These are phyloP conservation scores for Trichoderma gamsii DNA, from an alignment of 495 filamentous ascomycete genomes.

Conservation along the genomic window DNA sequence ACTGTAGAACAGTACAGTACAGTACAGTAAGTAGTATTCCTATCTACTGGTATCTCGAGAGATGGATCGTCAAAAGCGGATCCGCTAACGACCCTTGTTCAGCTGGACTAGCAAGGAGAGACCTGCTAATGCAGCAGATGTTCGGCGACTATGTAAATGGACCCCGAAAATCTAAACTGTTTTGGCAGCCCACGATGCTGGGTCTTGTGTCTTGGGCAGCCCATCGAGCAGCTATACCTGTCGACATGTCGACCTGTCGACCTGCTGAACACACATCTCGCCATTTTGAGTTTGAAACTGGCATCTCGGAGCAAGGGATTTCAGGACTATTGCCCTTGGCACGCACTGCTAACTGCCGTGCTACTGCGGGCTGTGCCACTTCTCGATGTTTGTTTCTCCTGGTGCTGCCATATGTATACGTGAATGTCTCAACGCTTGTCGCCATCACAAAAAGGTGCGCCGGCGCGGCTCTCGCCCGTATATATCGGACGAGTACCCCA, in stretches of 20 bases:
- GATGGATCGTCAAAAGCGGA: constrained; percentile 6
- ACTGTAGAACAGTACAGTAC: not conserved
- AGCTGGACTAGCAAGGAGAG: not conserved
- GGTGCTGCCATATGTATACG: too few species aligned
- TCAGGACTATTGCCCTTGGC: too few species aligned
- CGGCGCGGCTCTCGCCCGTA: too few species aligned
- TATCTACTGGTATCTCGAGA: not conserved
- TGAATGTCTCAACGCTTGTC: too few species aligned
- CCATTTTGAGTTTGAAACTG: not conserved
- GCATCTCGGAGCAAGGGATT: not conserved
- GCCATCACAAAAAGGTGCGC: too few species aligned
- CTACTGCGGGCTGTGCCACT: too few species aligned
- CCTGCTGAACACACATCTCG: not conserved
- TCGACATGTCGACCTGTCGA: not conserved
- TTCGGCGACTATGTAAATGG: not conserved
- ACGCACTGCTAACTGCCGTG: too few species aligned
- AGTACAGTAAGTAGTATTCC: not conserved
- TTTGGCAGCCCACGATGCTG: not conserved
- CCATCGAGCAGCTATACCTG: not conserved
- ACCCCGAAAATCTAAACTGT: constrained; percentile 1
- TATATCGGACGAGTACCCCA: too few species aligned
- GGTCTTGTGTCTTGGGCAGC: not conserved
- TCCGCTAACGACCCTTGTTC: not conserved
- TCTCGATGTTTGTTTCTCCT: too few species aligned
- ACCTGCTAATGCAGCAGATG: not conserved